Evolutionary conservation across 2,329 filamentous ascomycete genomes (phyloP), one percentile per base, ranked within the genome.

Genomic region (Cadophora luteo-olivacea): DNA sequence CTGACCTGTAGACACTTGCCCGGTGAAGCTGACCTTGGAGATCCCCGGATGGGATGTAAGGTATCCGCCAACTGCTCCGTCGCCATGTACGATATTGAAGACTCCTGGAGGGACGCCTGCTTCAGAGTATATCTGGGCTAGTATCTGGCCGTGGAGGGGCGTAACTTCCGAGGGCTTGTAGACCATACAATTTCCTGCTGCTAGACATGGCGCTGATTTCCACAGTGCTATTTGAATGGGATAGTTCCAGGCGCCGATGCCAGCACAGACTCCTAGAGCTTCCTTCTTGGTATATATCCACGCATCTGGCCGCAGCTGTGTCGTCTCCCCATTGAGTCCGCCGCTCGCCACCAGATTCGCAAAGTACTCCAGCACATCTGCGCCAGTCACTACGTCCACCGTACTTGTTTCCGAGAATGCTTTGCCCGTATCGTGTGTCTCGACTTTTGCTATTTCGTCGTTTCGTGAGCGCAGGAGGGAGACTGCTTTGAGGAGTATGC

Each of bases 221-320:
- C 93, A 97, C 1, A 97, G 84, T 9, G 93, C 93, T 73, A 97
- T 97, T 79, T 97, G 93, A 72, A 97, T 92, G 14, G 93, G 93
- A 78, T 97, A 97, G 81, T 97, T 97, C 93, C 93, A 97, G 16
- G 93, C 93, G 66, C 93, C 93, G 73, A 97, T 97, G 67, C 92
- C 93, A 16, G 87, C 93, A 78, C 93, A 97, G 16, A 96, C 92
- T 32, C 93, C 93, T 22, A 97, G 82, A 5, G 93, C 86, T 74
- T 92, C 91, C 78, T 96, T 95, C 76, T 88, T 90, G 12, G 92
- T 94, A 80, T 94, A 93, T 48, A 96, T 88, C 87, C 91, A 94
- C 4, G 93, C 92, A 73, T 93, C 90, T 62, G 89, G 84, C 49
- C 93, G 86, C 52, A 97, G 83, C 66, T 89, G 88, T 60, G 90